A percentile compares a stretch with the other conserved stretches of the same genome.
Evolutionary conservation across 2,329 filamentous ascomycete genomes (phyloP).

Genomic region (Ceratocystis destructans): DNA sequence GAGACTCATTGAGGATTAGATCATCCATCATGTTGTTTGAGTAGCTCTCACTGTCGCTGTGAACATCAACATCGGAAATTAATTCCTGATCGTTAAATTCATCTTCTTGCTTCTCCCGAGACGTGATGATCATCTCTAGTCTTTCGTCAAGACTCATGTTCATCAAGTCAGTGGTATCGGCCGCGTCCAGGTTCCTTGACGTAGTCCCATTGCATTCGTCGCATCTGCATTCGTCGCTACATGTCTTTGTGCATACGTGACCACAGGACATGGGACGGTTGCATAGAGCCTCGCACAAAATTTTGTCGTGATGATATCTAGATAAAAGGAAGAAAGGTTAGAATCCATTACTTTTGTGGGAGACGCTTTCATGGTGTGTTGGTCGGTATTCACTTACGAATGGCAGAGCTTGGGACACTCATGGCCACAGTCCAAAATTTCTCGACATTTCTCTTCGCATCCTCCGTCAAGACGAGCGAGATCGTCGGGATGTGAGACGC

Average conservation of each 20-base stretch:
- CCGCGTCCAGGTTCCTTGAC: background rate
- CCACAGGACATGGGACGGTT: background rate
- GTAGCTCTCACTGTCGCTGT: background rate
- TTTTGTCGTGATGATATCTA: background rate
- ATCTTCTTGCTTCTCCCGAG: background rate
- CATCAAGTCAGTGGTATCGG: background rate
- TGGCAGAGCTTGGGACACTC: constrained; percentile 4
- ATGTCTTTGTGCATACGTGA: background rate
- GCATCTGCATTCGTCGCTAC: background rate
- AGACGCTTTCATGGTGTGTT: background rate
- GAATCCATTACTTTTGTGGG: background rate
- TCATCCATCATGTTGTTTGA: background rate
- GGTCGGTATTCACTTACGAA: background rate
- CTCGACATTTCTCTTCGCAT: constrained; percentile 10
- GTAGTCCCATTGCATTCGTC: background rate
- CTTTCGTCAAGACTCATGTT: background rate
- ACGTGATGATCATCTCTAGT: constrained; percentile 2
- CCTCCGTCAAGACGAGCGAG: constrained; percentile 30
- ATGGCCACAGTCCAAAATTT: constrained; percentile 14
- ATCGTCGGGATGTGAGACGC: constrained; percentile 31
- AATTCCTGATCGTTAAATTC: background rate
- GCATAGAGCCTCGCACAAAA: background rate
- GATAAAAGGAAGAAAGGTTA: background rate
- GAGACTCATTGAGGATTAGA: background rate
- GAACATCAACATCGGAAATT: background rate